Evolutionary conservation across 495 filamentous ascomycete genomes (phyloP).

Genomic region (Podospora pseudoanserina): DNA sequence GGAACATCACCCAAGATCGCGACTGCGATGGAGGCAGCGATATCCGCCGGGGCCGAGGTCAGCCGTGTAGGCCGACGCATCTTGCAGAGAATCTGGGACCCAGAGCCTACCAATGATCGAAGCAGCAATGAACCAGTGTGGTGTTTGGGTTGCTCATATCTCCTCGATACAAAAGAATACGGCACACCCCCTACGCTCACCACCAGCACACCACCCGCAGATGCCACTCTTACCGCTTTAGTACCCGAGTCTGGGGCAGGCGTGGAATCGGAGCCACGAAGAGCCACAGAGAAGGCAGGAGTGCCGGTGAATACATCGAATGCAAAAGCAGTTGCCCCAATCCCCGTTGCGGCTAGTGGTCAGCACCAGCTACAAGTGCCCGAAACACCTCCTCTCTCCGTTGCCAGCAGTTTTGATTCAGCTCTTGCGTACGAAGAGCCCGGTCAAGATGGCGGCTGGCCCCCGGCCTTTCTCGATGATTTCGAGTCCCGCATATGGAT

Average conservation of each 20-base stretch:
- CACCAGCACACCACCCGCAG: conserved; percentile 28
- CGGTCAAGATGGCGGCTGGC: conserved; percentile 67
- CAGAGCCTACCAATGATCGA: conserved; percentile 81
- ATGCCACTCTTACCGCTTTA: conserved; percentile 8
- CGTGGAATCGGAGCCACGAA: background rate
- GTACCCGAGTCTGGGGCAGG: background rate
- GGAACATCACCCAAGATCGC: conserved; percentile 29
- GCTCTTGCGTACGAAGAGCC: conserved; percentile 47
- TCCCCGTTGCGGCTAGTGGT: background rate
- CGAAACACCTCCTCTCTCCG: conserved; percentile 47
- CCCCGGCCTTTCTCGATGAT: conserved; percentile 79
- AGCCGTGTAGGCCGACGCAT: conserved; percentile 61
- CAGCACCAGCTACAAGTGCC: conserved; percentile 18
- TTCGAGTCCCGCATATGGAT: conserved; percentile 95
- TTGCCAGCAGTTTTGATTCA: conserved; percentile 48
- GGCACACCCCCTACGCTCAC: conserved; percentile 20
- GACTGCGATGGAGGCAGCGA: conserved; percentile 42
- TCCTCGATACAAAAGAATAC: conserved; percentile 37
- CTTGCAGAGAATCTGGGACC: conserved; percentile 93
- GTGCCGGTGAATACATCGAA: background rate
- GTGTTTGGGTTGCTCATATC: conserved; percentile 82
- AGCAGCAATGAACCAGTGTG: conserved; percentile 67
- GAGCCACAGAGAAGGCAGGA: background rate
- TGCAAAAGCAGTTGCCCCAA: background rate
- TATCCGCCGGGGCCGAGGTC: conserved; percentile 36